Percentiles rank a stretch among this genome's conserved stretches.
Evolutionary conservation across 306 rosid species (phyloP).

Genomic region (Pachyrhizus erosus): DNA sequence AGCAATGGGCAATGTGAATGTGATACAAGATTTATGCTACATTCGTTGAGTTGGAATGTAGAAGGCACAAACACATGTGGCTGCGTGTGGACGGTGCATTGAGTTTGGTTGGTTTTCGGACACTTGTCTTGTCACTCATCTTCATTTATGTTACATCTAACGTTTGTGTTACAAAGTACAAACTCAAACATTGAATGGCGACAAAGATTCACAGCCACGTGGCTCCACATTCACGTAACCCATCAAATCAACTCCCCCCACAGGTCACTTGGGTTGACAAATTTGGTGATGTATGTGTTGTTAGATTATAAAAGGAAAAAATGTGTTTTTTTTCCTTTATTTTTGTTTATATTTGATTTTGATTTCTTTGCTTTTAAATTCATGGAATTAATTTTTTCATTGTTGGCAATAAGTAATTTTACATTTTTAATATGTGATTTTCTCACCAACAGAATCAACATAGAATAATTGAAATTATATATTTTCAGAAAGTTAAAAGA

Average conservation of each 20-base stretch:
- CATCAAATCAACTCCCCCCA: slow-evolving; percentile 2
- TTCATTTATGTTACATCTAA: not conserved
- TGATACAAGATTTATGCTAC: slow-evolving; percentile 8
- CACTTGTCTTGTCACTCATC: not conserved
- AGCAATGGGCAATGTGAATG: slow-evolving; percentile 3
- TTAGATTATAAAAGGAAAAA: too few species aligned
- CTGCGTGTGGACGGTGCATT: not conserved
- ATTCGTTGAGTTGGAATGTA: slow-evolving; percentile 6
- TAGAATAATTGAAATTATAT: too few species aligned
- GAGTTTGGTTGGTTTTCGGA: not conserved
- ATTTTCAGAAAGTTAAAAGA: too few species aligned
- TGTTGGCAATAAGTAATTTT: too few species aligned
- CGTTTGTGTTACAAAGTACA: slow-evolving; percentile 15
- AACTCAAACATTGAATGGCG: not conserved
- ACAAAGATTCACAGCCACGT: slow-evolving; percentile 52
- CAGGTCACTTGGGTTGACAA: not conserved
- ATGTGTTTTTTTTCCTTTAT: too few species aligned
- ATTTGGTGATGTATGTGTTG: not conserved
- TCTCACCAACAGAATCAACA: too few species aligned
- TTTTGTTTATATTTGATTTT: too few species aligned
- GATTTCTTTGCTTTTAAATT: too few species aligned
- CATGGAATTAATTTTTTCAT: too few species aligned
- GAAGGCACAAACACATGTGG: not conserved
- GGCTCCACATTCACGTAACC: slow-evolving; percentile 44
- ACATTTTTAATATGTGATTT: too few species aligned